Evolutionary conservation across 2,329 filamentous ascomycete genomes (phyloP).

Genomic region (Chrysoporthe deuterocubensis): DNA sequence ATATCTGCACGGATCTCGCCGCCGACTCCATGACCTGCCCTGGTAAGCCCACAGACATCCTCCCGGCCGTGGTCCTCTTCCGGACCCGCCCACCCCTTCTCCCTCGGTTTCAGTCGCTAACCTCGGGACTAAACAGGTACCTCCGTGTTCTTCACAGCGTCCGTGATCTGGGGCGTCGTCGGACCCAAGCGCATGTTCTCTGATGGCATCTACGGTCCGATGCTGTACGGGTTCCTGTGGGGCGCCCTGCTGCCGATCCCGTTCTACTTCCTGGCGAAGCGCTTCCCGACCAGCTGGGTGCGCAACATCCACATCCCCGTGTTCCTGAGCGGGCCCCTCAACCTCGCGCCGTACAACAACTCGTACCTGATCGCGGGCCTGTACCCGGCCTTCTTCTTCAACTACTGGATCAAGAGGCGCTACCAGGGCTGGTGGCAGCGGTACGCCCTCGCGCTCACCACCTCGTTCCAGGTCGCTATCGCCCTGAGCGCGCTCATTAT

Average conservation of each 20-base stretch:
- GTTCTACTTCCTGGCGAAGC: constrained; percentile 26
- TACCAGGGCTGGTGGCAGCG: constrained; percentile 55
- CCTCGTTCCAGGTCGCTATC: constrained; percentile 54
- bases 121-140: constrained; percentile 37
- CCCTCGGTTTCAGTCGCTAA: background rate
- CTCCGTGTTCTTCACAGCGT: constrained; percentile 61
- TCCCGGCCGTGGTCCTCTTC: background rate
- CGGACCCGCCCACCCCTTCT: no score
- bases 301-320: constrained; percentile 54
- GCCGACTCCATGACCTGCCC: constrained; percentile 56
- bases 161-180: constrained; percentile 59
- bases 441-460: constrained; percentile 60
- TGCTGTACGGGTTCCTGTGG: constrained; percentile 55
- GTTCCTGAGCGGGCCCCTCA: constrained; percentile 50
- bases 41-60: background rate
- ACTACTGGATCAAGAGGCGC: constrained; percentile 51
- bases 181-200: constrained; percentile 55
- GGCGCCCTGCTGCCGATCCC: constrained; percentile 45
- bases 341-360: constrained; percentile 56
- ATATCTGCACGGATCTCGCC: constrained; percentile 53
- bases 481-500: constrained; percentile 57
- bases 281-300: constrained; percentile 33
- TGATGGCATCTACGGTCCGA: constrained; percentile 51
- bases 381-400: constrained; percentile 51
- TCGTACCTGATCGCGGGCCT: constrained; percentile 46